phyloP scores from a whole-genome alignment of 2,329 filamentous ascomycete genomes.

The Aureobasidium uvarum region DNA sequence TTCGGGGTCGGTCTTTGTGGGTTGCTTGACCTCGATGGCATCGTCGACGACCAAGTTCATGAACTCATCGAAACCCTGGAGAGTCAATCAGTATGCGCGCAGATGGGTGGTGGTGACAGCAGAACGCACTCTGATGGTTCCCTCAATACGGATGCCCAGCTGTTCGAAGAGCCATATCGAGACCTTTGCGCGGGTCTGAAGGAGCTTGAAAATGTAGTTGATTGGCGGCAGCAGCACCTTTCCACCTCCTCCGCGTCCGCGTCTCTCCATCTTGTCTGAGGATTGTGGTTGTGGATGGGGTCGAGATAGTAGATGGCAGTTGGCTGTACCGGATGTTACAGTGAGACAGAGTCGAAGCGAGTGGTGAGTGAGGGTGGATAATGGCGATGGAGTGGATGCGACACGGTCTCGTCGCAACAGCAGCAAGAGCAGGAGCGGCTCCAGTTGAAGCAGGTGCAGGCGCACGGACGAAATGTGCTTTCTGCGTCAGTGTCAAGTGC shows the following conservation, averaged over 20 bases:
- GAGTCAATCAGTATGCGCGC: conserved; percentile 25
- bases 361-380: not conserved
- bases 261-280: conserved; percentile 51
- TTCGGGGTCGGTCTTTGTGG: conserved; percentile 72
- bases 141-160: conserved; percentile 88
- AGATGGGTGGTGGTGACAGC: conserved; percentile 25
- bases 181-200: conserved; percentile 79
- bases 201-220: conserved; percentile 92
- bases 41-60: conserved; percentile 99
- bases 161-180: conserved; percentile 98
- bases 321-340: too few species aligned
- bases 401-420: not conserved
- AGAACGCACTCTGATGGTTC: conserved; percentile 78
- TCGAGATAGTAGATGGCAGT: not conserved
- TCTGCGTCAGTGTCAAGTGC: conserved; percentile 23
- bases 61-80: conserved; percentile 94
- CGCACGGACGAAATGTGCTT: conserved; percentile 6
- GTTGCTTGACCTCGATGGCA: conserved; percentile 83
- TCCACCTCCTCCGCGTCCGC: conserved; percentile 52
- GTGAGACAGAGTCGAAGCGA: not conserved
- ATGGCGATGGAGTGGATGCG: conserved; percentile 3
- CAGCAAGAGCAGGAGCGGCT: not conserved
- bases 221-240: conserved; percentile 73
- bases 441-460: conserved; percentile 12
- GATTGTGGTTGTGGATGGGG: not conserved